Conservation (phyloP, 441 rosid species). For the Theobroma grandiflorum region DNA sequence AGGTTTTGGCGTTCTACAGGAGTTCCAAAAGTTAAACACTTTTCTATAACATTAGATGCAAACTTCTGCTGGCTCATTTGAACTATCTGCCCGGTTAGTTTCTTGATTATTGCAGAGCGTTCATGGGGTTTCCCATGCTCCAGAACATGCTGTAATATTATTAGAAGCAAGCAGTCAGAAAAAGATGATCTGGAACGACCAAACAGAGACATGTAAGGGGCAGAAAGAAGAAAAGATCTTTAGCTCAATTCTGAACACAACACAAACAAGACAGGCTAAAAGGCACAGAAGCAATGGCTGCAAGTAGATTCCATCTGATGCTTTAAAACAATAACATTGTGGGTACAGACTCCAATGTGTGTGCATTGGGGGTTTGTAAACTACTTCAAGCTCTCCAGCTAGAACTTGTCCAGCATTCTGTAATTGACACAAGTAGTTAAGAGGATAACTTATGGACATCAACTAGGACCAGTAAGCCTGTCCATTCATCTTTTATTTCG, state of each 20-base stretch:
- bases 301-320: not conserved
- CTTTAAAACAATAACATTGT: not conserved
- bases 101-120: slow-evolving; percentile 64
- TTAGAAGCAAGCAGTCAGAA: slow-evolving; percentile 28
- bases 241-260: not conserved
- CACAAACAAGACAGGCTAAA: not conserved
- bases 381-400: not conserved
- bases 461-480: not conserved
- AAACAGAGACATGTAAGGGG: not conserved
- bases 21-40: slow-evolving; percentile 73
- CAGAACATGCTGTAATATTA: slow-evolving; percentile 66
- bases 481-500: not conserved
- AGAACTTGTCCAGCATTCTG: not conserved
- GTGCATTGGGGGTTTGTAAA: not conserved
- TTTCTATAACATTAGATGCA: slow-evolving; percentile 80
- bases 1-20: slow-evolving; percentile 65
- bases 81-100: slow-evolving; percentile 77
- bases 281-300: not conserved
- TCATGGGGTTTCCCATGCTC: slow-evolving; percentile 80
- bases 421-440: not conserved
- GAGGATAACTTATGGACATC: not conserved
- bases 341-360: not conserved
- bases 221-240: not conserved
- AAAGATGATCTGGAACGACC: not conserved
- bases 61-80: slow-evolving; percentile 90